Percentiles rank a stretch among this genome's conserved stretches.
phyloP scores from a whole-genome alignment of 306 rosid genomes.

The Cyamopsis tetragonoloba region DNA sequence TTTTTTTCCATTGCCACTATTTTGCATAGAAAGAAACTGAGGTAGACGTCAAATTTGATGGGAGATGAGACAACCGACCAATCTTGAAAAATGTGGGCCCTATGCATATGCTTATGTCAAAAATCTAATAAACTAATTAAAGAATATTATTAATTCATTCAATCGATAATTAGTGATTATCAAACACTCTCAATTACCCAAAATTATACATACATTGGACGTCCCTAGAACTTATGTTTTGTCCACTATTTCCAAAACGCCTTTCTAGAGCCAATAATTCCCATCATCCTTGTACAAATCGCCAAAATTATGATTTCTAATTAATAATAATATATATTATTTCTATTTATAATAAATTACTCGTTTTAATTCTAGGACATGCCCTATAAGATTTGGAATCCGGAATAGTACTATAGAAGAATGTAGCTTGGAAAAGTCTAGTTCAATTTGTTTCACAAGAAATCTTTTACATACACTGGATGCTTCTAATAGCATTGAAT shows the following conservation, averaged over 20 bases:
- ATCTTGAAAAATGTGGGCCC: constrained; percentile 28
- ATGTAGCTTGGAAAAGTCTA: not conserved
- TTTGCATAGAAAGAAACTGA: constrained; percentile 35
- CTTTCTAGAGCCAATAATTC: constrained; percentile 25
- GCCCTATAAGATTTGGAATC: not conserved
- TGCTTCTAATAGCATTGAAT: not conserved
- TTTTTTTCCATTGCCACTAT: constrained; percentile 52
- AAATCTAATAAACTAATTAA: constrained; percentile 22
- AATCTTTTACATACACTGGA: not conserved
- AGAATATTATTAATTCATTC: constrained; percentile 24
- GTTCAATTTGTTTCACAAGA: not conserved
- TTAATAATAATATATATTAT: too few relatives aligned
- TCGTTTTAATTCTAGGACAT: not conserved
- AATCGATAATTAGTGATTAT: constrained; percentile 23
- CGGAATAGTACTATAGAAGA: not conserved
- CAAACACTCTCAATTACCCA: not conserved
- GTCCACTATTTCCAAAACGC: constrained; percentile 19
- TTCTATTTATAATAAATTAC: too few relatives aligned
- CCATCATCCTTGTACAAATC: not conserved
- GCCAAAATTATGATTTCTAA: constrained; percentile 1
- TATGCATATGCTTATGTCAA: constrained; percentile 26
- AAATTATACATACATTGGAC: constrained; percentile 22
- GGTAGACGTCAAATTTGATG: constrained; percentile 43
- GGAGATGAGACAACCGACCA: constrained; percentile 63
- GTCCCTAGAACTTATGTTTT: not conserved